Evolutionary conservation across 805 yeast genomes (phyloP).

Genomic region (Monosporozyma yasuniensis): DNA sequence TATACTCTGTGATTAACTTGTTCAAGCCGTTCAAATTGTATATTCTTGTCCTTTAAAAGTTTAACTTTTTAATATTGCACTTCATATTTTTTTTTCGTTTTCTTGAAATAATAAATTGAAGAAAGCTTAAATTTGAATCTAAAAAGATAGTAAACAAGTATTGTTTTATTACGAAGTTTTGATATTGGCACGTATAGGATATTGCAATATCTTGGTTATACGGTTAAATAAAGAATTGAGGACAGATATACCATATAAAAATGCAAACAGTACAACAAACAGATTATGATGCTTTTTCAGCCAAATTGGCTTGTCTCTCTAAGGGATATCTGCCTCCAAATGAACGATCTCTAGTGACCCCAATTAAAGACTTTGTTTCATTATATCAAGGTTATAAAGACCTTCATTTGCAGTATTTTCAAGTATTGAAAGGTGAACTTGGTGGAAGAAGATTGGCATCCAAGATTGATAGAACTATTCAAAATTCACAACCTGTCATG

Average conservation of each 20-base stretch:
- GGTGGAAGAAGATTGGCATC: slow-evolving; percentile 14
- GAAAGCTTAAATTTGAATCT: too few relatives aligned
- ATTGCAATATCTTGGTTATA: too few relatives aligned
- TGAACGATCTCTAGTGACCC: not conserved
- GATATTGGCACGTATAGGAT: too few relatives aligned
- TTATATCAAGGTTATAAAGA: slow-evolving; percentile 9
- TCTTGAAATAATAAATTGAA: not conserved
- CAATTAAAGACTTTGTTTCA: slow-evolving; percentile 3
- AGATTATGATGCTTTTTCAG: slow-evolving; percentile 63
- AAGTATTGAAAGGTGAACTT: slow-evolving; percentile 5
- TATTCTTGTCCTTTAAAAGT: not conserved
- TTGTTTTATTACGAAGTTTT: too few relatives aligned
- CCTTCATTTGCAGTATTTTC: slow-evolving; percentile 17
- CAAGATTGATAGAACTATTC: slow-evolving; percentile 13
- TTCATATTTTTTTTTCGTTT: not conserved
- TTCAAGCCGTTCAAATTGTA: not conserved
- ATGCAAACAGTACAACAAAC: slow-evolving; percentile 31
- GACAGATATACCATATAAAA: too few relatives aligned
- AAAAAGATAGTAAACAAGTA: too few relatives aligned
- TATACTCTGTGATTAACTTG: not conserved
- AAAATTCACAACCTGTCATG: slow-evolving; percentile 49
- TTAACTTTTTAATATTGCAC: not conserved
- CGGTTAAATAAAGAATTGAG: too few relatives aligned
- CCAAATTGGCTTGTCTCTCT: slow-evolving; percentile 46
- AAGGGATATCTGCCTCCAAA: slow-evolving; percentile 40